Evolutionary conservation across 495 filamentous ascomycete genomes (phyloP).

Genomic region (Neurospora terricola): DNA sequence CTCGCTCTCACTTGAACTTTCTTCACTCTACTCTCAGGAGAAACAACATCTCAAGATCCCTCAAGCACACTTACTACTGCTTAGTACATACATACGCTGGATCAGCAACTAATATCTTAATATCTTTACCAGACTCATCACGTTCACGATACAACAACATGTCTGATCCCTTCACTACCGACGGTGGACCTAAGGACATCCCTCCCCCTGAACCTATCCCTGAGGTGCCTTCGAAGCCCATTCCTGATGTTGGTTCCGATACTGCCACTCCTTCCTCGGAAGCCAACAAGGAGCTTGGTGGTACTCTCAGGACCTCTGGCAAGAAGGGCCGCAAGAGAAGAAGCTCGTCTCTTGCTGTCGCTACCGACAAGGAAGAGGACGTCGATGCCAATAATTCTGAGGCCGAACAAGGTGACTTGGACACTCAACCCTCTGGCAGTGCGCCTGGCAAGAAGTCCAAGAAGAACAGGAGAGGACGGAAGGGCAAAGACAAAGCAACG

Average conservation of each 20-base stretch:
- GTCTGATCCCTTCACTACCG: background rate
- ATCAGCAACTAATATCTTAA: background rate
- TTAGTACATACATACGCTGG: background rate
- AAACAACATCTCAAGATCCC: background rate
- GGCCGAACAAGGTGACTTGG: constrained; percentile 1
- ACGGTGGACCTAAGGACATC: background rate
- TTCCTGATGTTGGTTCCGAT: background rate
- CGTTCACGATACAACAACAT: background rate
- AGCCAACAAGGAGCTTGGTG: background rate
- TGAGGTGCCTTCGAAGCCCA: background rate
- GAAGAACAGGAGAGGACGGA: constrained; percentile 24
- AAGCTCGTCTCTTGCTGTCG: background rate
- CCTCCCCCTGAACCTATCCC: background rate
- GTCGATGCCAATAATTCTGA: background rate
- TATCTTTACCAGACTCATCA: background rate
- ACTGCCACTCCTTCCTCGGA: background rate
- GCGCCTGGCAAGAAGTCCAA: constrained; percentile 16
- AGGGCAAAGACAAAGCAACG: constrained; percentile 13
- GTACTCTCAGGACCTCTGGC: background rate
- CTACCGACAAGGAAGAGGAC: constrained; percentile 2
- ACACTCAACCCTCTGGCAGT: background rate
- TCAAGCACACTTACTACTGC: background rate
- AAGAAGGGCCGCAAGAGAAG: background rate
- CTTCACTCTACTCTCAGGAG: background rate
- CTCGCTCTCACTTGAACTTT: background rate